Conservation (phyloP, 139 green algal genomes). For the Micractinium conductrix region DNA sequence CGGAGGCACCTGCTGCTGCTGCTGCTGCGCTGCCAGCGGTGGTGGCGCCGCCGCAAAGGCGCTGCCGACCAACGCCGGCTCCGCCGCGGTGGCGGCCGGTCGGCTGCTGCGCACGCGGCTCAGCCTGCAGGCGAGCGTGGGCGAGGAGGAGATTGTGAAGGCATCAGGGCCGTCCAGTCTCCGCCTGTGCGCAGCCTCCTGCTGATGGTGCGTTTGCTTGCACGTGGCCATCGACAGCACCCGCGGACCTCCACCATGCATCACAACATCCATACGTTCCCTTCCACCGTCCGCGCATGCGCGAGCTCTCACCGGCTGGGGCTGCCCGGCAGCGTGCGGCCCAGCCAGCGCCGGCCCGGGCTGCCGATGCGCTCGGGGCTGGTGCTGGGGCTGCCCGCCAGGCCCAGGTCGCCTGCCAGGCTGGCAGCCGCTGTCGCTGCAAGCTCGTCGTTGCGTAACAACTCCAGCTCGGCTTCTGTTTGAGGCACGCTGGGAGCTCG, state of each 20-base stretch:
- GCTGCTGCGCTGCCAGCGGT: not conserved
- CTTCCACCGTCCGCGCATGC: no score
- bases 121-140: not conserved
- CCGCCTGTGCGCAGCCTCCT: no score
- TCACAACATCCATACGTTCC: no score
- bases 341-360: constrained; percentile 12
- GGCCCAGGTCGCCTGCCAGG: not conserved
- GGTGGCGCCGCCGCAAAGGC: not conserved
- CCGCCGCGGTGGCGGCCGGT: no score
- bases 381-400: no score
- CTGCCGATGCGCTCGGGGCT: not conserved
- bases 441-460: constrained; percentile 18
- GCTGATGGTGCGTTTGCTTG: no score
- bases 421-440: constrained; percentile 2
- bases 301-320: not conserved
- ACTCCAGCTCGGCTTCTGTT: constrained; percentile 24
- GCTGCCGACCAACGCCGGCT: not conserved
- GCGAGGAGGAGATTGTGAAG: no score
- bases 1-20: not conserved
- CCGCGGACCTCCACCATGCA: no score
- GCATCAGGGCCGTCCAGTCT: no score
- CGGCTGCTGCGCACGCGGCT: constrained; percentile 19
- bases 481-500: not conserved
- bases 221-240: no score
- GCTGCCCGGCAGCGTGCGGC: not conserved